Evolutionary conservation across 1,139 yeast species (phyloP), one percentile per base, ranked within the genome.

Genomic region (Casaregolazyma suthepensis): DNA sequence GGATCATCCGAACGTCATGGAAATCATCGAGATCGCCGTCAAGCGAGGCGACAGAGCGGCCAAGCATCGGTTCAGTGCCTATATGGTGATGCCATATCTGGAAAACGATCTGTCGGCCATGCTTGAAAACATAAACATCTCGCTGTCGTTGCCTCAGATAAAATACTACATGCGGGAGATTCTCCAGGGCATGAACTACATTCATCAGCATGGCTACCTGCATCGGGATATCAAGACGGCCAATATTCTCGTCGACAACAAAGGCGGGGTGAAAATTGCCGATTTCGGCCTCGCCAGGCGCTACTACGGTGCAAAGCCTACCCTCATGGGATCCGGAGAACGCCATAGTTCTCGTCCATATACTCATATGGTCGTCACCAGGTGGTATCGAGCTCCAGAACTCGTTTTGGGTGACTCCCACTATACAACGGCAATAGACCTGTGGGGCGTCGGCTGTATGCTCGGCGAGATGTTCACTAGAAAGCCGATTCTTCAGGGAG

Each of bases 311-410:
- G 70, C 75, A 0, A 75, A 80, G 0, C 94, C 95, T 0, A 74
- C 73, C n/a, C 60, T 73, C 1, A 79, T 78, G 1, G 66, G 61
- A 7, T 95, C 96, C 1, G 52, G 52, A 9, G 52, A 49, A 10
- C 46, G 52, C 17, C 51, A 52, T 38, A 71, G 73, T 1, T 81
- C 80, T 26, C 75, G 83, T 19, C 80, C 80, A 48, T 90, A 93
- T 65, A 94, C 99, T 0, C 91, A 89, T 3, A 78, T 90, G 57
- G 99, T 93, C 2, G 98, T 93, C 22, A 93, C 99, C 0, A 74
- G 99, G 62, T 93, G 99, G 99, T 93, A 94, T 69, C 76, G 99
- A 55, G 95, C 99, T 0, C 99, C 98, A 0, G 97, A 93, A 68
- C 76, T 93, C 20, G 77, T 93, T 22, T 71, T 93, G 52, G 97